Evolutionary conservation across 2,329 filamentous ascomycete genomes (phyloP).

Genomic region (Ophiocordyceps camponoti-floridani): DNA sequence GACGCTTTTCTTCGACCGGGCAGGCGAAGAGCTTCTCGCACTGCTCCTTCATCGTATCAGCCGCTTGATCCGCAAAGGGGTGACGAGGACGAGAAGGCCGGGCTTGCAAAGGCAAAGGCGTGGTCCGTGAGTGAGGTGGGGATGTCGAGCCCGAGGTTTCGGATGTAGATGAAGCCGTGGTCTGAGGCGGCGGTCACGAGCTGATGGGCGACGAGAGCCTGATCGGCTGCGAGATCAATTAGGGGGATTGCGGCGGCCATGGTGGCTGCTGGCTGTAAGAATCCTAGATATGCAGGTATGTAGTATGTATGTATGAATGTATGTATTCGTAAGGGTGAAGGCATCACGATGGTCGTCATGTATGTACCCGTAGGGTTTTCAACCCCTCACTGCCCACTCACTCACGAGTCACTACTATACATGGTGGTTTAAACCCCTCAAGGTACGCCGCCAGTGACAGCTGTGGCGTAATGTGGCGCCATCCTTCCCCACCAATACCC

Average conservation of each 20-base stretch:
- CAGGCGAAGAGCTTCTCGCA: constrained; percentile 55
- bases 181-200: constrained; percentile 66
- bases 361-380: too few species aligned
- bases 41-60: constrained; percentile 11
- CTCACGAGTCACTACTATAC: too few species aligned
- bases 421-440: not conserved
- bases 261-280: not conserved
- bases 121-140: constrained; percentile 44
- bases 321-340: too few species aligned
- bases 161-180: constrained; percentile 82
- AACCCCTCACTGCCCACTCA: too few species aligned
- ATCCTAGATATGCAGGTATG: too few species aligned
- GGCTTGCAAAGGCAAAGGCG: constrained; percentile 55
- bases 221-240: constrained; percentile 54
- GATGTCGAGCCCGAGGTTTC: constrained; percentile 55
- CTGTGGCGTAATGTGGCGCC: not conserved
- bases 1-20: constrained; percentile 52
- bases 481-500: not conserved
- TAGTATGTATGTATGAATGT: too few species aligned
- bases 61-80: not conserved
- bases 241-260: constrained; percentile 45
- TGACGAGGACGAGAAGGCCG: not conserved
- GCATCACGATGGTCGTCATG: not conserved
- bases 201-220: constrained; percentile 39
- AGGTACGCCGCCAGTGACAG: not conserved